These are phyloP conservation scores for Globisporangium solare DNA, from an alignment of 352 stramenopile species.

Conservation along the genomic window DNA sequence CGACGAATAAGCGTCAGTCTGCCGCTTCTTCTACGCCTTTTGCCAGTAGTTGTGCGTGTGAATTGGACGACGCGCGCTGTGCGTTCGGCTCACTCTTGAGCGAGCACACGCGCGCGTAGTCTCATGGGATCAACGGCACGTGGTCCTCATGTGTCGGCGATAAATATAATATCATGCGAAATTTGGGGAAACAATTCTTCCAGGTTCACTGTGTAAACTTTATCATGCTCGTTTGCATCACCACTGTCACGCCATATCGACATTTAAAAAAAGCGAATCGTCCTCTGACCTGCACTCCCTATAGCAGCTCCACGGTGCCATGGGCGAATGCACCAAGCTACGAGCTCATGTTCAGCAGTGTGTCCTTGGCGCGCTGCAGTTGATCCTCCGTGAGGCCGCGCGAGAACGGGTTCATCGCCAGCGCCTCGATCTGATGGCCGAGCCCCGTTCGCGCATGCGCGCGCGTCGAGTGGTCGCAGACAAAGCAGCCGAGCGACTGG, in stretches of 20 bases:
- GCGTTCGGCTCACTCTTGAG: slow-evolving; percentile 4
- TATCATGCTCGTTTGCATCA: neutral
- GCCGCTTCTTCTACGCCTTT: slow-evolving; percentile 15
- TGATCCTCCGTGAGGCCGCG: slow-evolving; percentile 66
- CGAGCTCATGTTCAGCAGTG: slow-evolving; percentile 22
- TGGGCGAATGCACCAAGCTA: neutral
- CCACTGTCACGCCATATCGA: neutral
- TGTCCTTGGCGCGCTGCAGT: slow-evolving; percentile 73
- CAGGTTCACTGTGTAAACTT: slow-evolving; percentile 20
- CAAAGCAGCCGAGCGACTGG: slow-evolving; percentile 65
- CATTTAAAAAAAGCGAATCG: neutral
- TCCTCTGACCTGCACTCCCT: neutral
- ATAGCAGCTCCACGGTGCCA: no score
- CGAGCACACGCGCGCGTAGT: slow-evolving; percentile 17
- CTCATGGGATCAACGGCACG: slow-evolving; percentile 21
- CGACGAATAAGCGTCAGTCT: slow-evolving; percentile 62
- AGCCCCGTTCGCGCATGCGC: slow-evolving; percentile 43
- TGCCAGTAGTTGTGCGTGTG: slow-evolving; percentile 17
- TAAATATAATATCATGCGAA: slow-evolving; percentile 85
- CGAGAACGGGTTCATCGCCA: slow-evolving; percentile 23
- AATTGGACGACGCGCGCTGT: slow-evolving; percentile 4
- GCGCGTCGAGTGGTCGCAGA: slow-evolving; percentile 76
- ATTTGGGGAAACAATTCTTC: slow-evolving; percentile 46
- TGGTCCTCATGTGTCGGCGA: slow-evolving; percentile 19
- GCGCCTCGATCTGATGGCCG: slow-evolving; percentile 33